Conservation (phyloP, 345 rosid species). For the Corymbia maculata region DNA sequence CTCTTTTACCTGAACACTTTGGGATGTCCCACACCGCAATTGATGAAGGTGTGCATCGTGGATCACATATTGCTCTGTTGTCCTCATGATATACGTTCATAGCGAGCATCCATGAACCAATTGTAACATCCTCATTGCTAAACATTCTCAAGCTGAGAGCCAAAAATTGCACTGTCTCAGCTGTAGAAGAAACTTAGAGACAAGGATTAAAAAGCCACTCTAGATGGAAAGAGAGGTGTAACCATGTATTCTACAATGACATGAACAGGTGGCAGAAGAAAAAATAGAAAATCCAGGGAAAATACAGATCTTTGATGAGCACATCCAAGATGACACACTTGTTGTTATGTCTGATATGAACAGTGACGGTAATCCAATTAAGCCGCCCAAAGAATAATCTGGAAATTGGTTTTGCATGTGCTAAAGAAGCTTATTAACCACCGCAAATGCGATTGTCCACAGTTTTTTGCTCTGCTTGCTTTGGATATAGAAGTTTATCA, state of each 20-base stretch:
- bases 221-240: neutral
- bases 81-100: slow-evolving; percentile 81
- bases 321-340: neutral
- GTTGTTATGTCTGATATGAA: neutral
- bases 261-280: neutral
- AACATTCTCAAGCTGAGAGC: slow-evolving; percentile 72
- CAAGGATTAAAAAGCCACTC: neutral
- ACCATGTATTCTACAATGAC: neutral
- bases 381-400: neutral
- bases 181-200: neutral
- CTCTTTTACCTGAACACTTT: slow-evolving; percentile 61
- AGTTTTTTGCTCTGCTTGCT: neutral
- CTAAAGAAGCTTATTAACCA: neutral
- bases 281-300: neutral
- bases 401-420: neutral
- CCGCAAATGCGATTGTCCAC: neutral
- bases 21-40: slow-evolving; percentile 89
- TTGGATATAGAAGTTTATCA: neutral
- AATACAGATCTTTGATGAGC: neutral
- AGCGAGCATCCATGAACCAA: slow-evolving; percentile 90
- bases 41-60: slow-evolving; percentile 63
- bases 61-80: slow-evolving; percentile 68
- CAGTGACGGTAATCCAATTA: neutral
- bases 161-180: neutral
- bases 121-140: slow-evolving; percentile 84